Evolutionary conservation across 2,329 filamentous ascomycete species (phyloP), one percentile per base, ranked within the genome.

Genomic region (Xylariomycetidae sp.): DNA sequence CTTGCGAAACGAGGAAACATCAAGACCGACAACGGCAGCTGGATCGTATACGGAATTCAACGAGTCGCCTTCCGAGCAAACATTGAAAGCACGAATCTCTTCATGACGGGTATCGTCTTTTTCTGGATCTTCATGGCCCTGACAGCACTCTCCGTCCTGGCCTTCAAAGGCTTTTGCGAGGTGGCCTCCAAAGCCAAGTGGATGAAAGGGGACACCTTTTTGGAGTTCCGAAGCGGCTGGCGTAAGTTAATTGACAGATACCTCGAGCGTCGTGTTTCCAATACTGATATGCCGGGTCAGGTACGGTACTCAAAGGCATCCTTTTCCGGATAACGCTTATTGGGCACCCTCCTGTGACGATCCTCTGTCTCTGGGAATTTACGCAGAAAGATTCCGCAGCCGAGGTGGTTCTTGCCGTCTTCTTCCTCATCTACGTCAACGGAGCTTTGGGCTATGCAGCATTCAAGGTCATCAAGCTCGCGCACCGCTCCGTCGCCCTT

Each of bases 221-320:
- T 82, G 48, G 89, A 95, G 50, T 95, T 96, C 75, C 82, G 90
- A 43, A 90, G 92, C 51, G 88, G 87, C 47, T 95, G 90, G 90
- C 79, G 49, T 53, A 40, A 44, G 50, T 51, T 25, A 13, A 16
- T 12, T 29, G 12, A 13, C 5, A 16, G 15, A 12, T 5, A 7
- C 6, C n/a, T 4, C 5, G 17, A 7, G 12, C 7, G 9, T 24
- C 3, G 9, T 12, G 12, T 14, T 12, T 19, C 12, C 2, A 12
- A 10, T 36, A 24, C 42, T 47, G 15, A 47, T 30, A 29, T 29
- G 10, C 2, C 10, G 5, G 16, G n/a, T 17, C 32, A 54, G 50
- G 82, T 44, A 89, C 88, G 10, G 83, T 95, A 5, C 74, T 95
- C 52, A 93, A 94, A 68, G 90, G 90, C 37, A 93, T 95, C 48